Percentiles rank a stretch among this genome's conserved stretches.
Conservation (phyloP, 441 rosid species). For the Macaranga tanarius region DNA sequence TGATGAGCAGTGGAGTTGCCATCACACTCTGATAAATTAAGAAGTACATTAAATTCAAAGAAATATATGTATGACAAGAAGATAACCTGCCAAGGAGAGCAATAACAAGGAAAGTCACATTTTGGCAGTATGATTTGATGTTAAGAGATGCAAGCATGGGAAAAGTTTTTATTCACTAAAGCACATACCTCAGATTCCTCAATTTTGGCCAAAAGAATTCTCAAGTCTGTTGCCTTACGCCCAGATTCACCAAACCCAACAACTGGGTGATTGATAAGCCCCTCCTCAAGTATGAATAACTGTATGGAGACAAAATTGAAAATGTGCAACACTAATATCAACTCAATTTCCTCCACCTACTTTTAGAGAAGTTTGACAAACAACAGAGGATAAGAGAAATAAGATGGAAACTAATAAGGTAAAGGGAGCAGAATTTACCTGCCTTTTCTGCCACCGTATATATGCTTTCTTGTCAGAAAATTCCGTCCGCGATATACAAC, state of each 20-base stretch:
- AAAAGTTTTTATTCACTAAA: background rate
- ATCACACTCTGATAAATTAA: background rate
- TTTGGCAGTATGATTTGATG: background rate
- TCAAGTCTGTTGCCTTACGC: slow-evolving; percentile 70
- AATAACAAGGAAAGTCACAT: background rate
- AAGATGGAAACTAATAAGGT: background rate
- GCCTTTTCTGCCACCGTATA: slow-evolving; percentile 99
- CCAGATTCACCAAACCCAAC: slow-evolving; percentile 97
- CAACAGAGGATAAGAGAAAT: background rate
- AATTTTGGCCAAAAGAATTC: slow-evolving; percentile 83
- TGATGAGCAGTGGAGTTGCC: background rate
- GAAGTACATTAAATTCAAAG: background rate
- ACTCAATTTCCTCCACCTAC: slow-evolving; percentile 11
- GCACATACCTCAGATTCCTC: slow-evolving; percentile 93
- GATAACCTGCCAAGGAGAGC: slow-evolving; percentile 1
- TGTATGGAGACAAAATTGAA: slow-evolving; percentile 38
- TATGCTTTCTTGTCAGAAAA: slow-evolving; percentile 96
- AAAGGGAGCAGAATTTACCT: slow-evolving; percentile 54
- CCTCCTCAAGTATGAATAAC: slow-evolving; percentile 96
- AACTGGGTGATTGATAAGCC: slow-evolving; percentile 83
- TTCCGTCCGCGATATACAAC: slow-evolving; percentile 89
- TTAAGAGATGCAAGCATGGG: background rate
- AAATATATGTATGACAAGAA: background rate
- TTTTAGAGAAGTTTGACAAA: slow-evolving; percentile 18
- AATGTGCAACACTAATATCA: slow-evolving; percentile 21